phyloP scores from a whole-genome alignment of 345 rosid genomes.

The Brassica cretica region DNA sequence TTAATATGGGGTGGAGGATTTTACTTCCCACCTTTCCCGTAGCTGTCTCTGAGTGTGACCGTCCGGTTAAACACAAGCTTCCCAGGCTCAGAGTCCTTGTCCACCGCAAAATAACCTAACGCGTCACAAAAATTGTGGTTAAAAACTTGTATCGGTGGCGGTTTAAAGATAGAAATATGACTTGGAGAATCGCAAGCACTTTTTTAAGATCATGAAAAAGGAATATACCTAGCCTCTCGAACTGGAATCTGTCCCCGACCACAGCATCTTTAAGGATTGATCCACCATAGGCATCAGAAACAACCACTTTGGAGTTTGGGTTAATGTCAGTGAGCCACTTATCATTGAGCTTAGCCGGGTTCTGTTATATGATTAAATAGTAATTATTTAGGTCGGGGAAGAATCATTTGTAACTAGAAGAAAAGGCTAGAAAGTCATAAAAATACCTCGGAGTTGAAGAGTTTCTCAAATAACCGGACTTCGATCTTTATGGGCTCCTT shows the following conservation, averaged over 20 bases:
- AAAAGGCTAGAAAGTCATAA: slow-evolving; percentile 7
- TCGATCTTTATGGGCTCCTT: slow-evolving; percentile 68
- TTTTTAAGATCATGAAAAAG: not conserved
- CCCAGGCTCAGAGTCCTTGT: slow-evolving; percentile 69
- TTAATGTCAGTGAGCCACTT: slow-evolving; percentile 83
- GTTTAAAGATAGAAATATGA: not conserved
- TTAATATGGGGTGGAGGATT: not conserved
- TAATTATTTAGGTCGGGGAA: not conserved
- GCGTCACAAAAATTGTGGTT: slow-evolving; percentile 27
- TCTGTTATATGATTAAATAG: slow-evolving; percentile 44
- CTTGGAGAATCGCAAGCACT: not conserved
- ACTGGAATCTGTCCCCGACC: slow-evolving; percentile 74
- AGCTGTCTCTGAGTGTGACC: slow-evolving; percentile 66
- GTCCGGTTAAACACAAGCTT: slow-evolving; percentile 86
- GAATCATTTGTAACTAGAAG: not conserved
- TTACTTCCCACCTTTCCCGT: slow-evolving; percentile 55
- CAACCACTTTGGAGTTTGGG: slow-evolving; percentile 61
- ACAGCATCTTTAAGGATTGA: slow-evolving; percentile 60
- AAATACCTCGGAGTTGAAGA: slow-evolving; percentile 79
- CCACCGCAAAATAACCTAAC: slow-evolving; percentile 79
- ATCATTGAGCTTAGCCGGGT: slow-evolving; percentile 73
- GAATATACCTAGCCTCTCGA: slow-evolving; percentile 81
- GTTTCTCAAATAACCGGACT: slow-evolving; percentile 91
- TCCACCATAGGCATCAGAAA: slow-evolving; percentile 63
- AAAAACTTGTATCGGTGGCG: not conserved